phyloP scores from a whole-genome alignment of 1,284 basidiomycete species.

The Puccinia horiana region DNA sequence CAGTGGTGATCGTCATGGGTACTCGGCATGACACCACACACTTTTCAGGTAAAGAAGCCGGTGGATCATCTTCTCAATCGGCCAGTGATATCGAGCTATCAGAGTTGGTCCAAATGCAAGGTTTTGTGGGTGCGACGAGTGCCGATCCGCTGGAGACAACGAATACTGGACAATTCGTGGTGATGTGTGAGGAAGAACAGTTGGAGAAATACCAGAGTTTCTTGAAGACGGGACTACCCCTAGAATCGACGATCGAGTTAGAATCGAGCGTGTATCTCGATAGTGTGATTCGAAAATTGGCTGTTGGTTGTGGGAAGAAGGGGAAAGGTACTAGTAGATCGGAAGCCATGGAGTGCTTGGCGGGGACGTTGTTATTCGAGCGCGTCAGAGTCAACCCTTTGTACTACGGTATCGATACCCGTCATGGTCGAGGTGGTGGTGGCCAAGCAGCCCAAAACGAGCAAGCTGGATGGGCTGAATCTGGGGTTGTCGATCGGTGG shows the following conservation, averaged over 20 bases:
- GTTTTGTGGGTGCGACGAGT: constrained; percentile 50
- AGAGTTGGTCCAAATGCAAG: constrained; percentile 55
- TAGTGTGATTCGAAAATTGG: neutral
- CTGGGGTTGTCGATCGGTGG: constrained; percentile 32
- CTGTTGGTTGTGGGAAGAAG: neutral
- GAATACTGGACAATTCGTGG: constrained; percentile 53
- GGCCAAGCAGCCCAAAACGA: neutral
- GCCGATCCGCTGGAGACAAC: constrained; percentile 37
- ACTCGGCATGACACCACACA: constrained; percentile 68
- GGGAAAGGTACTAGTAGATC: neutral
- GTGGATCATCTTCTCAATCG: constrained; percentile 49
- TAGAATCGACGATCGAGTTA: constrained; percentile 54
- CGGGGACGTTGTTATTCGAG: constrained; percentile 16
- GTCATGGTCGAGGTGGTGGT: constrained; percentile 10
- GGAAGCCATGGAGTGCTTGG: constrained; percentile 34
- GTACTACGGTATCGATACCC: constrained; percentile 43
- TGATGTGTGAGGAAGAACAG: constrained; percentile 56
- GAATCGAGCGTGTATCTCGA: neutral
- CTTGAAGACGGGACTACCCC: constrained; percentile 53
- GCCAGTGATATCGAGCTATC: constrained; percentile 53
- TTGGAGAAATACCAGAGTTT: constrained; percentile 53
- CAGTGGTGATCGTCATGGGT: constrained; percentile 83
- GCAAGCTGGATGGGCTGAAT: constrained; percentile 11
- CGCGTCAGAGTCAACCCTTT: constrained; percentile 27
- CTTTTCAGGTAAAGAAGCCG: constrained; percentile 19